phyloP scores from a whole-genome alignment of 371 early-diverging fungal genomes.

The Dinochytrium kinnereticum region DNA sequence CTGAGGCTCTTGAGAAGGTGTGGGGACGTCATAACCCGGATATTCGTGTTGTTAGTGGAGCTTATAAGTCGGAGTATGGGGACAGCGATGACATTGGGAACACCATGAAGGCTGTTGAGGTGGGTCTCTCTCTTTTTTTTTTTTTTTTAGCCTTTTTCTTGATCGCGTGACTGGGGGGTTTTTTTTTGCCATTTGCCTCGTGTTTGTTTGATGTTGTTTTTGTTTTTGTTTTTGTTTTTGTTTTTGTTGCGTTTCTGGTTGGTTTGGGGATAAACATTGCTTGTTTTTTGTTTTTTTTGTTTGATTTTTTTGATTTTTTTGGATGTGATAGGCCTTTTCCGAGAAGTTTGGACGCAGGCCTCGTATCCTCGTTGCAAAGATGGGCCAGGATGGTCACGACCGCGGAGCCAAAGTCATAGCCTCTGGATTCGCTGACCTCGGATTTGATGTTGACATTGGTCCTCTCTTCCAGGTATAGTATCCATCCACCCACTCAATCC shows the following conservation, averaged over 20 bases:
- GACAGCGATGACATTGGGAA: slow-evolving; percentile 64
- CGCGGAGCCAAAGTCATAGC: slow-evolving; percentile 86
- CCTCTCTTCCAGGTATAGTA: slow-evolving; percentile 73
- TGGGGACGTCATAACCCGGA: slow-evolving; percentile 82
- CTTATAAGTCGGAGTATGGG: slow-evolving; percentile 82
- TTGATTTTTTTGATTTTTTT: slow-evolving; percentile 6
- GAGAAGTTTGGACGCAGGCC: slow-evolving; percentile 78
- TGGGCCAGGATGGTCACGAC: slow-evolving; percentile 93
- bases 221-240: no score
- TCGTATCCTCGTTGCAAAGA: slow-evolving; percentile 83
- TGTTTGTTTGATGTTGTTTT: no score
- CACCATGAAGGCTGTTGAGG: slow-evolving; percentile 66
- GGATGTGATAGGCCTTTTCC: slow-evolving; percentile 43
- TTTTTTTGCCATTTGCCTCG: no score
- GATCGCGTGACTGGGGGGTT: neutral
- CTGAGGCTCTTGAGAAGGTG: slow-evolving; percentile 74
- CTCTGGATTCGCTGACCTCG: slow-evolving; percentile 83
- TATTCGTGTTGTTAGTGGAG: slow-evolving; percentile 78
- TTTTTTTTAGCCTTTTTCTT: slow-evolving; percentile 1
- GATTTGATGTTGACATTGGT: slow-evolving; percentile 88
- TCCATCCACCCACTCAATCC: neutral
- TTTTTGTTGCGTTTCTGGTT: no score
- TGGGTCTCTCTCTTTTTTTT: slow-evolving; percentile 21
- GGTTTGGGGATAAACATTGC: no score
- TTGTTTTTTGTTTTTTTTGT: no score